Evolutionary conservation across 2,329 filamentous ascomycete genomes (phyloP), one percentile per base, ranked within the genome.

Genomic region (Penicillium janthinellum): DNA sequence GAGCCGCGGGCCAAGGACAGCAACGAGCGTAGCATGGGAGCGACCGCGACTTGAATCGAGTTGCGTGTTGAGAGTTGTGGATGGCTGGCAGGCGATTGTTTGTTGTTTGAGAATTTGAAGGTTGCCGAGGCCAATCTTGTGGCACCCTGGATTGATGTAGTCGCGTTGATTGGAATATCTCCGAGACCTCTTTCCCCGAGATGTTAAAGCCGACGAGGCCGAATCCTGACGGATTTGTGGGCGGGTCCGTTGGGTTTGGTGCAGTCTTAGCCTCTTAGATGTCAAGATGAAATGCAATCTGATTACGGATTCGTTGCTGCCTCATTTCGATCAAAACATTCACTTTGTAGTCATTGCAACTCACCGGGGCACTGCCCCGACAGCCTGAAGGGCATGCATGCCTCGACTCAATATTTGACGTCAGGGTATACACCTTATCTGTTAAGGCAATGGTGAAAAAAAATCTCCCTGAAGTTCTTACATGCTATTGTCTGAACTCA

Each of bases 11-110:
- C 67, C 3, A 72, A 54, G n/a, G 72, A 71, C 12, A 75, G 60
- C 10, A 75, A 61, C 1, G 73, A 73, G 25, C 71, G 71, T 22
- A 75, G 31, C 73, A 76, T 59, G 47, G 41, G 22, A 17, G 34
- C 20, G 14, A 48, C 34, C 20, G 34, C 31, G 25, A 41, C n/a
- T 15, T 34, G 22, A 22, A 25, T 5, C 31, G 20, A 12, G n/a
- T 37, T 17, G 15, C 14, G 31, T 20, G 12, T 22, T 8, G n/a
- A 1, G 4, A 7, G 0, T n/a, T 50, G 15, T 11, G 7, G 22
- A 15, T 4, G 7, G 2, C 28, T 31, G 0, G 6, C 4, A 7
- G 4, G 12, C n/a, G 20, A 15, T 50, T 20, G 14, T 1, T 25
- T 25, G 28, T 14, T 35, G 28, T 2, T 35, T 34, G 47, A 20